Percentiles rank a stretch among this genome's conserved stretches.
phyloP scores from a whole-genome alignment of 2,329 filamentous ascomycete genomes.

The Claviceps quebecensis region DNA sequence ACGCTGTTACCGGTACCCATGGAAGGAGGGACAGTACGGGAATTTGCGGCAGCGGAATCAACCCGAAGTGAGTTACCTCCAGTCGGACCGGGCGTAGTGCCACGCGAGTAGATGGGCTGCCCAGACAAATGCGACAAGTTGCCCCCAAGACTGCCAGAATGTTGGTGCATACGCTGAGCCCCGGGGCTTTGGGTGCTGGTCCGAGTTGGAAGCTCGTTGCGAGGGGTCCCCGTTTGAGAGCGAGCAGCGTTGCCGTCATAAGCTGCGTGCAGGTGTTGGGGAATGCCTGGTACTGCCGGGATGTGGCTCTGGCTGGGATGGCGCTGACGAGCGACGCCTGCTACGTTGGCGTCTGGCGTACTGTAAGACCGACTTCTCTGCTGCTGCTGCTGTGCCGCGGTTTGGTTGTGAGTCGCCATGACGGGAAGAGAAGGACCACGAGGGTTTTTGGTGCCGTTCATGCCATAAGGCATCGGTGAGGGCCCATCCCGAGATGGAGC shows the following conservation, averaged over 20 bases:
- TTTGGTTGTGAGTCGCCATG: slow-evolving; percentile 44
- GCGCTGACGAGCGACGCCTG: slow-evolving; percentile 41
- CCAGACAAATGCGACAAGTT: slow-evolving; percentile 42
- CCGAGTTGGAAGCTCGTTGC: slow-evolving; percentile 50
- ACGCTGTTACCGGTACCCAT: slow-evolving; percentile 22
- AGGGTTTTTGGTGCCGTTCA: slow-evolving; percentile 48
- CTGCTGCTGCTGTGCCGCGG: slow-evolving; percentile 41
- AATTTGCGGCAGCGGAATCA: slow-evolving; percentile 23
- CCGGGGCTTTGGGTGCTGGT: slow-evolving; percentile 59
- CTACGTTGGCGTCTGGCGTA: slow-evolving; percentile 80
- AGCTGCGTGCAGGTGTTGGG: slow-evolving; percentile 49
- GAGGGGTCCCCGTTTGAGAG: slow-evolving; percentile 71
- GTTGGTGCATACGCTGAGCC: slow-evolving; percentile 40
- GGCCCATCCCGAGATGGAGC: slow-evolving; percentile 66
- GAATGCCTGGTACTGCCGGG: slow-evolving; percentile 64
- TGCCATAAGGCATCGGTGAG: slow-evolving; percentile 48
- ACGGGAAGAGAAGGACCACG: slow-evolving; percentile 70
- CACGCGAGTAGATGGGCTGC: slow-evolving; percentile 38
- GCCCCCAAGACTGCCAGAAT: slow-evolving; percentile 33
- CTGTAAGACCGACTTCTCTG: slow-evolving; percentile 80
- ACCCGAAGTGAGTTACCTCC: slow-evolving; percentile 23
- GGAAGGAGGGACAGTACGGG: slow-evolving; percentile 32
- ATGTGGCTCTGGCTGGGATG: slow-evolving; percentile 42
- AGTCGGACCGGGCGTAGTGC: slow-evolving; percentile 26
- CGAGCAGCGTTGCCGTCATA: slow-evolving; percentile 55